A percentile compares a stretch with the other conserved stretches of the same genome.
These are phyloP conservation scores for Leccinum truebloodii DNA, from an alignment of 768 basidiomycete species.

Conservation along the genomic window DNA sequence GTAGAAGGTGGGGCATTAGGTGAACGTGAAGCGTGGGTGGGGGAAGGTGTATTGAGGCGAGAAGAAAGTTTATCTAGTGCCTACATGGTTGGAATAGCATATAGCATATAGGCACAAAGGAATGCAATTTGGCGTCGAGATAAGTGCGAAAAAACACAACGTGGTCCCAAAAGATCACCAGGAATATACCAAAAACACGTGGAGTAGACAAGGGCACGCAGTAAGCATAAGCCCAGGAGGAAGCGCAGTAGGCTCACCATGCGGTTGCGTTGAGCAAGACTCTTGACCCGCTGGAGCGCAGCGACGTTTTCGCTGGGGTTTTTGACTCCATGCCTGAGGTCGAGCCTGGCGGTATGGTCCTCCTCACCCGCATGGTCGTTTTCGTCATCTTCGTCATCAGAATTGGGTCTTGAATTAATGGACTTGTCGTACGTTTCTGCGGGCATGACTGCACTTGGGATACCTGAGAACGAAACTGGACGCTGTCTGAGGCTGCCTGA, in stretches of 20 bases:
- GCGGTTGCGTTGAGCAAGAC: conserved; percentile 69
- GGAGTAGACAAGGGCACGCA: conserved; percentile 31
- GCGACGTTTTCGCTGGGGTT: conserved; percentile 53
- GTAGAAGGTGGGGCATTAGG: conserved; percentile 35
- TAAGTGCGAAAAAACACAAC: neutral
- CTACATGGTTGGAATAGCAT: conserved; percentile 37
- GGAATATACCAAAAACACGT: conserved; percentile 32
- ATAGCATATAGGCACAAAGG: conserved; percentile 25
- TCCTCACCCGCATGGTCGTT: conserved; percentile 55
- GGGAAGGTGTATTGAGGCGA: conserved; percentile 59
- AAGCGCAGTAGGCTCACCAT: conserved; percentile 50
- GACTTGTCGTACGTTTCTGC: conserved; percentile 41
- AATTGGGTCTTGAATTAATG: conserved; percentile 31
- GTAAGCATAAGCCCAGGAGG: conserved; percentile 22
- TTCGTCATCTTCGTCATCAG: conserved; percentile 50
- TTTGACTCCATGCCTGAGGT: conserved; percentile 37
- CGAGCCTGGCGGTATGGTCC: conserved; percentile 61
- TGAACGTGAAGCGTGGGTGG: conserved; percentile 41
- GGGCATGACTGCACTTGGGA: conserved; percentile 38
- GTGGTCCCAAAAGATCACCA: conserved; percentile 11
- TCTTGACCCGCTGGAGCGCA: conserved; percentile 69
- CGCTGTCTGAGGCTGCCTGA: conserved; percentile 42
- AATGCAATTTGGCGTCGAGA: conserved; percentile 9
- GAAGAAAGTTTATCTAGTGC: conserved; percentile 70
- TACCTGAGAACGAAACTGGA: conserved; percentile 28